A percentile compares a stretch with the other conserved stretches of the same genome.
Evolutionary conservation across 2,329 filamentous ascomycete species (phyloP).

Genomic region (Rosellinia necatrix): DNA sequence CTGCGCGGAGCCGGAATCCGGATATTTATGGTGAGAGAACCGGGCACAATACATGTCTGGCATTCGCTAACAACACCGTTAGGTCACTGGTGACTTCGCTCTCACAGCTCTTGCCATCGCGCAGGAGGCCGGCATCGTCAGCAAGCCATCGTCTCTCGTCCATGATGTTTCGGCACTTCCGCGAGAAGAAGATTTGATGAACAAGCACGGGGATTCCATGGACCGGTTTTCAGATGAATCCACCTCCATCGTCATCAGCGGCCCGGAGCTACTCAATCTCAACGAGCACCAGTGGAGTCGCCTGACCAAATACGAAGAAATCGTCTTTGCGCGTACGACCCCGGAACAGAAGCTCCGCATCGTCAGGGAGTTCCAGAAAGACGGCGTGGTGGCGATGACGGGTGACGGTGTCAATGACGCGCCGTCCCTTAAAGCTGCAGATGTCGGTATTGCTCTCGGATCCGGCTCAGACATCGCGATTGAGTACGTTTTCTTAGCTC

Average conservation of each 20-base stretch:
- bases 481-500: conserved; percentile 13
- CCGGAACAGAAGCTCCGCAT: conserved; percentile 81
- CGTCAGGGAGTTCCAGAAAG: conserved; percentile 72
- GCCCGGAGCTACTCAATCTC: conserved; percentile 67
- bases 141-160: conserved; percentile 51
- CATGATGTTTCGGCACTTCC: conserved; percentile 59
- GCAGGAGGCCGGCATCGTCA: conserved; percentile 72
- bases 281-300: conserved; percentile 72
- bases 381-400: conserved; percentile 77
- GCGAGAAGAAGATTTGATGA: conserved; percentile 36
- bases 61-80: neutral
- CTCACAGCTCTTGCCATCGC: conserved; percentile 77
- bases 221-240: conserved; percentile 34
- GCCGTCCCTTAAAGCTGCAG: conserved; percentile 77
- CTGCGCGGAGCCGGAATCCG: conserved; percentile 72
- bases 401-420: conserved; percentile 89
- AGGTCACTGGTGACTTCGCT: conserved; percentile 77
- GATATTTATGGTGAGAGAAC: conserved; percentile 69
- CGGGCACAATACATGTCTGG: neutral
- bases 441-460: conserved; percentile 82
- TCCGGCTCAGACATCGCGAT: conserved; percentile 83
- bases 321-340: conserved; percentile 77
- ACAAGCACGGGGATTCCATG: conserved; percentile 24
- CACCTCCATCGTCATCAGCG: conserved; percentile 65
- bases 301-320: conserved; percentile 68